Percentiles rank a stretch among this genome's conserved stretches.
These are phyloP conservation scores for Pichia rugopelliculosa DNA, from an alignment of 805 yeast genomes.

Conservation along the genomic window DNA sequence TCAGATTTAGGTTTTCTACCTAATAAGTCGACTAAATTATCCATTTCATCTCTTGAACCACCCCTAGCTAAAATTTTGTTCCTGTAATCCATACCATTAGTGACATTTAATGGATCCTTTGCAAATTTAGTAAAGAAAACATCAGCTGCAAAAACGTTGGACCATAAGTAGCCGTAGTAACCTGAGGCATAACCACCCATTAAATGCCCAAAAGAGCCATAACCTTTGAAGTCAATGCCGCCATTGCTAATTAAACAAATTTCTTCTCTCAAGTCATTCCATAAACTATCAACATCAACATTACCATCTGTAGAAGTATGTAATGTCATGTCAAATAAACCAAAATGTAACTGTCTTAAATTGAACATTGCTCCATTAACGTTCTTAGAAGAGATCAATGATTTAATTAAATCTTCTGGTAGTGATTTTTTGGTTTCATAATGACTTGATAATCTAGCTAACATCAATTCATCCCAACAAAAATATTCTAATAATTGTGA, in stretches of 20 bases:
- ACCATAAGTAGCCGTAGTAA: constrained; percentile 82
- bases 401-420: constrained; percentile 47
- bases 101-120: constrained; percentile 55
- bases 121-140: constrained; percentile 68
- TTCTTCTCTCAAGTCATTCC: constrained; percentile 65
- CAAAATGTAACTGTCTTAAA: constrained; percentile 73
- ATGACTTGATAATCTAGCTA: constrained; percentile 56
- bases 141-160: constrained; percentile 80
- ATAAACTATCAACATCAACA: constrained; percentile 44
- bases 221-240: constrained; percentile 53
- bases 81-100: constrained; percentile 59
- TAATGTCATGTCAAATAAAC: constrained; percentile 65
- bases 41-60: constrained; percentile 64
- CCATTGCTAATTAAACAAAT: constrained; percentile 53
- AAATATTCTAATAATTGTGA: constrained; percentile 85
- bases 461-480: constrained; percentile 68
- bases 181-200: constrained; percentile 83
- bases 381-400: constrained; percentile 57
- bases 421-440: constrained; percentile 50
- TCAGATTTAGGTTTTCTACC: constrained; percentile 71
- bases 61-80: constrained; percentile 64
- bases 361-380: constrained; percentile 69
- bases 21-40: constrained; percentile 53
- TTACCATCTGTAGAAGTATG: constrained; percentile 45
- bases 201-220: constrained; percentile 72